Evolutionary conservation across 2,329 filamentous ascomycete genomes (phyloP), one percentile per base, ranked within the genome.

Genomic region (Fusarium siculi): DNA sequence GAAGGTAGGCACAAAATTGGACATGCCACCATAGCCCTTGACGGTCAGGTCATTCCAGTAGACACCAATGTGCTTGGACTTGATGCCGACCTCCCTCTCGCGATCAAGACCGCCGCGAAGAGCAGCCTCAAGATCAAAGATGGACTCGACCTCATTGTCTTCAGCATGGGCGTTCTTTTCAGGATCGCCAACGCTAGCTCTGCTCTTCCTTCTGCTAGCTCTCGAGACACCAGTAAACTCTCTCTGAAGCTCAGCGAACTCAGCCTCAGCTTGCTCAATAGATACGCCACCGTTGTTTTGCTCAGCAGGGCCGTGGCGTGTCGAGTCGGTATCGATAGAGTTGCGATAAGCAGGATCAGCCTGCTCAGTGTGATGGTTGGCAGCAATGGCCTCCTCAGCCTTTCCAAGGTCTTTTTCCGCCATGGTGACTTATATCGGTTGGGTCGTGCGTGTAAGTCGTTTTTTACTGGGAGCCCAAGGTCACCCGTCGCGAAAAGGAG

Each of bases 11-110:
- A 91, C 89, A 70, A 90, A 93, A 79, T 94, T 95, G 75, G 92
- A 90, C 59, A 89, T 87, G 37, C 93, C 93, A 30, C 93, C 92
- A 71, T 92, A 88, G 19, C 94, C 94, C 79, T 89, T 91, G 43
- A 96, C 93, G 0, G 92, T 93, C 54, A 97, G 83, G 23, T 88
- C 87, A 60, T 96, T 90, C 93, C 93, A 97, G 70, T 93, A 88
- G 2, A 94, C 93, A 36, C 93, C 93, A 67, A 95, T 92, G 75
- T 92, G 90, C 84, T 97, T 97, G 9, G 91, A 87, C 68, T 91
- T 91, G 81, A 97, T 97, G 2, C 94, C 94, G 10, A 93, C 93
- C 70, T 92, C 90, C 68, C 89, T 87, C 78, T 94, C 93, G 14
- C 93, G 92, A 50, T 87, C 88, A 63, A 92, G 87, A 62, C 91